phyloP scores from a whole-genome alignment of 768 basidiomycete species.

The Floccularia luteovirens region DNA sequence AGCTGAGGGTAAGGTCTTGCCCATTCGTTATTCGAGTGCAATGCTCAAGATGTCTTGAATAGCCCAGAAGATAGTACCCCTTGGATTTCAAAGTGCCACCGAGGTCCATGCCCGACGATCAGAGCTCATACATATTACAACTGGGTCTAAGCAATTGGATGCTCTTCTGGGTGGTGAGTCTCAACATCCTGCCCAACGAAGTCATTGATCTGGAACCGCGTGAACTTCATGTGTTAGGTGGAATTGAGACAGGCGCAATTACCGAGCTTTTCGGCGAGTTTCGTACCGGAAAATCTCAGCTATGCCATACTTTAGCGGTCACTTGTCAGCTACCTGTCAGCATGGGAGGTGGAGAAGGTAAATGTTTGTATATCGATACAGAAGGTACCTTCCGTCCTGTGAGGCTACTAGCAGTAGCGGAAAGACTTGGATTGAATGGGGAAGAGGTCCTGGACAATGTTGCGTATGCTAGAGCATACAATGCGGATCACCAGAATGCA shows the following conservation, averaged over 20 bases:
- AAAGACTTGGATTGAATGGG: conserved; percentile 93
- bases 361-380: conserved; percentile 98
- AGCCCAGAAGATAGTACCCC: conserved; percentile 95
- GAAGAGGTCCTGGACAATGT: conserved; percentile 98
- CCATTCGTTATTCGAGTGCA: not conserved
- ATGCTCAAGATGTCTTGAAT: conserved; percentile 4
- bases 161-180: conserved; percentile 82
- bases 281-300: conserved; percentile 95
- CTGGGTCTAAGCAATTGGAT: conserved; percentile 93
- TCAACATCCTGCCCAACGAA: conserved; percentile 4
- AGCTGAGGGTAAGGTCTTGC: conserved; percentile 59
- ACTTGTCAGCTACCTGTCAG: conserved; percentile 95
- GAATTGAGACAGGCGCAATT: conserved; percentile 97
- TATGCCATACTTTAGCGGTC: conserved; percentile 96
- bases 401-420: conserved; percentile 89
- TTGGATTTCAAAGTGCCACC: conserved; percentile 97
- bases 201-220: conserved; percentile 2
- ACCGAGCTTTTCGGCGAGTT: conserved; percentile 99
- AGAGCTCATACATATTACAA: conserved; percentile 94
- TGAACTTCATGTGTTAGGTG: no score
- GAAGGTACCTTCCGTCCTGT: conserved; percentile 99
- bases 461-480: conserved; percentile 97
- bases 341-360: conserved; percentile 99
- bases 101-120: conserved; percentile 93
- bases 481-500: conserved; percentile 93